Evolutionary conservation across 108 stramenopile species (phyloP), one percentile per base, ranked within the genome.

Genomic region (Nannochloropsis granulata): DNA sequence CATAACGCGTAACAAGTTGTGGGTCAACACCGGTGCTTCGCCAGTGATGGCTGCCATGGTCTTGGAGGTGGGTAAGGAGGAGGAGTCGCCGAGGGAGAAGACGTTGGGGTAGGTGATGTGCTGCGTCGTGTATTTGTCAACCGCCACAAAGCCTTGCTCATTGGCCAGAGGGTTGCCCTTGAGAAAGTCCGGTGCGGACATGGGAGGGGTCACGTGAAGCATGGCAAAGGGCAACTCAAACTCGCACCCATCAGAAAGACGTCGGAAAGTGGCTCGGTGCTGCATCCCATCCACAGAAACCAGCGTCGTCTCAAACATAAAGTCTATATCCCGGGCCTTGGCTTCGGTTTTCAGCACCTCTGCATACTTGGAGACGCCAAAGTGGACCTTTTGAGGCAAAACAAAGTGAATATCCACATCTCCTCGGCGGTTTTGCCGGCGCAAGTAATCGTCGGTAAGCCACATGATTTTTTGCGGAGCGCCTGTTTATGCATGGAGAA

Each of bases 381-480:
- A 91, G 87, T 87, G 85, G 23, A 83, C 16, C 44, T 43, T 44
- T 21, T 46, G 71, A 5, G 89, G 88, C 44, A 78, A 85, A 12
- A 43, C 84, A 45, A 82, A 91, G 25, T 87, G 16, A 71, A 71
- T 71, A n/a, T 71, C 82, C 19, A 85, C 86, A 23, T 82, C 23
- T 12, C 87, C 86, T 11, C 89, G 86, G 44, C 44, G 45, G 26
- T 88, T 87, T 12, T 85, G 79, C 16, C 24, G 19, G 24, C 84
- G 79, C 11, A 89, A 46, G 8, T 80, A 82, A 71, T 91, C 90
- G 81, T 89, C 88, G 0, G 84, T 19, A 3, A 91, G 78, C 88
- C 88, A 91, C 90, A 91, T 91, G 88, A 91, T 89, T 85, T 91
- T 91, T 80, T 91, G 90, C 8, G 90, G 90, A 19, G 90, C 90